phyloP scores from a whole-genome alignment of 441 rosid species.

The Eutrema salsugineum region DNA sequence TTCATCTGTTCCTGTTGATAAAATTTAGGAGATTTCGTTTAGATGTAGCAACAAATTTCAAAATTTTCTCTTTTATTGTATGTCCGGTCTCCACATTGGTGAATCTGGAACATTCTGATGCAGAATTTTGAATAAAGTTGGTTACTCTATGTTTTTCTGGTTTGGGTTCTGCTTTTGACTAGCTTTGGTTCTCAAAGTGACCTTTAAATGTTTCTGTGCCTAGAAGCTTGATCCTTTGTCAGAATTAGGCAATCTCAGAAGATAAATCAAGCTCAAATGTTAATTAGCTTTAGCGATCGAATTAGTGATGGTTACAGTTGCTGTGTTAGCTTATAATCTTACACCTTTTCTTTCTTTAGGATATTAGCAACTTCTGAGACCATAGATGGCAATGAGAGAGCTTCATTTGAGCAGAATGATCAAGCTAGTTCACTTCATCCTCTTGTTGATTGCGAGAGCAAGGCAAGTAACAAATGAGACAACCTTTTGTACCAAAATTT shows the following conservation, averaged over 20 bases:
- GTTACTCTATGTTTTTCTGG: constrained; percentile 7
- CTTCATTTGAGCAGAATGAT: constrained; percentile 31
- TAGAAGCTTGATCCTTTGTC: background rate
- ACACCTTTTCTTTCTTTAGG: constrained; percentile 33
- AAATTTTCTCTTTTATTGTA: constrained; percentile 3
- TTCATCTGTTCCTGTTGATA: constrained; percentile 7
- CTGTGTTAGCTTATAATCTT: background rate
- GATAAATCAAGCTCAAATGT: background rate
- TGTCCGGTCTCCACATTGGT: constrained; percentile 10
- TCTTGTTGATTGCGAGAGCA: constrained; percentile 52
- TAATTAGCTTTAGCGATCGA: background rate
- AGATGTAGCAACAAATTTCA: background rate
- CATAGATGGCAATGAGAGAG: constrained; percentile 32
- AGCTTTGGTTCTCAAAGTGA: background rate
- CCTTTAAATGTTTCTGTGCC: too few relatives aligned
- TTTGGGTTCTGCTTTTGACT: constrained; percentile 7
- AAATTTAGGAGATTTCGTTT: constrained; percentile 1
- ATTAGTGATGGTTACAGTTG: background rate
- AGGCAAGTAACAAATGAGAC: constrained; percentile 43
- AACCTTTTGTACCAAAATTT: background rate
- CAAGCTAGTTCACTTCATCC: constrained; percentile 45
- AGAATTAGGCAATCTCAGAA: background rate
- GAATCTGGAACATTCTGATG: constrained; percentile 22
- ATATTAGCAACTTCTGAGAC: constrained; percentile 57
- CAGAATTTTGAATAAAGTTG: constrained; percentile 24